Conservation (phyloP, 106 monocot species). For the Narthecium ossifragum region DNA sequence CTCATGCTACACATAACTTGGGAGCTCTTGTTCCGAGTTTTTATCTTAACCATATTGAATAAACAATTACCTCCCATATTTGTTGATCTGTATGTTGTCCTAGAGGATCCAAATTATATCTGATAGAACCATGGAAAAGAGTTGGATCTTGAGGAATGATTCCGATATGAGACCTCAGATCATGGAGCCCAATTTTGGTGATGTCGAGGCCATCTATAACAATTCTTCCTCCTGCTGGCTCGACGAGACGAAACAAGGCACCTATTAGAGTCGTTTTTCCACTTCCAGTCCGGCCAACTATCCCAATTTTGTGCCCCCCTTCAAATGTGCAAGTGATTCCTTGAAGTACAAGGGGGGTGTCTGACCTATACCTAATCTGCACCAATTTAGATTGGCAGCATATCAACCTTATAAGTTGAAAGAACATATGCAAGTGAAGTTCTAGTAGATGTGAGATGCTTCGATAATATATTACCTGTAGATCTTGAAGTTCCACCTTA, state of each 20-base stretch:
- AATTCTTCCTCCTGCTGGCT: conserved; percentile 65
- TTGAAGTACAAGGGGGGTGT: conserved; percentile 56
- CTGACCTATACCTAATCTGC: conserved; percentile 75
- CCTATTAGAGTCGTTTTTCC: conserved; percentile 81
- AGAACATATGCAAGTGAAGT: background rate
- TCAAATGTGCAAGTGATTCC: conserved; percentile 80
- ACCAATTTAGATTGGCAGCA: conserved; percentile 1
- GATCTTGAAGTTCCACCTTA: conserved; percentile 62
- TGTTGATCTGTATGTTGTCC: conserved; percentile 54
- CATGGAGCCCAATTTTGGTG: conserved; percentile 72
- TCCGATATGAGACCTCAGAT: conserved; percentile 71
- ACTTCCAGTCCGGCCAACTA: conserved; percentile 92
- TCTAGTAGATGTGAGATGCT: background rate
- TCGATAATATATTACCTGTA: conserved; percentile 54
- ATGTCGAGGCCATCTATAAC: conserved; percentile 72
- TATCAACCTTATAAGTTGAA: background rate
- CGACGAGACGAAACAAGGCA: conserved; percentile 80
- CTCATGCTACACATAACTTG: too few relatives aligned
- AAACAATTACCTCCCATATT: conserved; percentile 77
- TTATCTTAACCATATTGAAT: too few relatives aligned
- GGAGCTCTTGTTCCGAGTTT: too few relatives aligned
- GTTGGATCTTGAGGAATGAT: conserved; percentile 98
- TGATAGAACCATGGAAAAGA: conserved; percentile 80
- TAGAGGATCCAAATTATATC: conserved; percentile 86
- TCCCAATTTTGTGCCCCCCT: conserved; percentile 79